Base-by-base conservation (phyloP, 371 early-diverging fungal genomes). In the Massospora cicadina region DNA sequence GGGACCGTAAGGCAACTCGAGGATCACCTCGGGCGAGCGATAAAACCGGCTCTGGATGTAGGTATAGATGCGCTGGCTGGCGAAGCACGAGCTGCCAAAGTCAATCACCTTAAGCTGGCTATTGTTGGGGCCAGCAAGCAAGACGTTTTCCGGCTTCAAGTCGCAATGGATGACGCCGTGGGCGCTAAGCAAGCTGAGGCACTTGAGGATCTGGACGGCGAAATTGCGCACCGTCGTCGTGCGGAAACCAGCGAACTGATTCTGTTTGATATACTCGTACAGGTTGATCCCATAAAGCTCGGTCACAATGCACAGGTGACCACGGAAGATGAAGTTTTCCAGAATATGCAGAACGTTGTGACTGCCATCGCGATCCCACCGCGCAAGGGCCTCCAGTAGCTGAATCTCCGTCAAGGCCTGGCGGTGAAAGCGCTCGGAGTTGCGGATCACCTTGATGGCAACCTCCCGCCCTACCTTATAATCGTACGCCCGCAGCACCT, bases 21-120 rank as follows among this genome's bases (percentile, higher is more conserved):
- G 76, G 7, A 99, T 78, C 0, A 99, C 94, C 72, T 99, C 99
- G 0, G 98, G 98, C 24, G 93, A 85, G 60, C 99, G 81, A 70
- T 98, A 99, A 74, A 91, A 98, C 31, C 98, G 84, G 2, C 95
- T 91, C 72, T 98, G 98, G 61, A 98, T 93, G 75, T 94, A 95
- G 25, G 93, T 92, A 70, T 89, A 87, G 1, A 83, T 79, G 0
- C 89, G 88, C 55, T 90, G 83, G 64, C 85, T 81, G 67, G 87
- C 89, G 64, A 87, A 82, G 66, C 92, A 91, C 0, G 98, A 95
- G 0, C 92, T 91, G 25, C 99, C 98, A 78, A 94, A 98, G 79
- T 99, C 99, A 64, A 98, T 94, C 17, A 99, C 87, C 71, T 98
- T 99, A 70, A 98, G 82, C 23, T 81, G 79, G 0, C 93, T 86